A percentile compares a stretch with the other conserved stretches of the same genome.
phyloP scores from a whole-genome alignment of 805 yeast species.

The Wickerhamomyces chaumierensis region DNA sequence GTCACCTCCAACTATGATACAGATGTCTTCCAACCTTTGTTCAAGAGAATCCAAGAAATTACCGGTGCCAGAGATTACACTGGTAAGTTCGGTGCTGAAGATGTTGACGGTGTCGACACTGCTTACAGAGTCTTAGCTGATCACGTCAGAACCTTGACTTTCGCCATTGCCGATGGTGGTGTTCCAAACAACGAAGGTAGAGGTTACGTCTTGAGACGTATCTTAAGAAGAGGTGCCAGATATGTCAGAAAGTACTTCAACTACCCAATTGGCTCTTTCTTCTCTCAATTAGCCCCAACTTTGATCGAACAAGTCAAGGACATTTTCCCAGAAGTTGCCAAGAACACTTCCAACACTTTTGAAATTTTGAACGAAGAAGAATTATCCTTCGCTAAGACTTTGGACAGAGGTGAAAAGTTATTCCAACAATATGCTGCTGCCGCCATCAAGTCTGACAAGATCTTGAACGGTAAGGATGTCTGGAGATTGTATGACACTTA shows the following conservation, averaged over 20 bases:
- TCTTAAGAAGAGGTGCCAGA: conserved; percentile 95
- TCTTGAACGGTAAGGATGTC: conserved; percentile 85
- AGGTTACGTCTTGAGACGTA: conserved; percentile 95
- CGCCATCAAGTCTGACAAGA: conserved; percentile 65
- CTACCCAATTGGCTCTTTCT: conserved; percentile 90
- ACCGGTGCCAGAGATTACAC: conserved; percentile 87
- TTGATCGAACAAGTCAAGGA: conserved; percentile 79
- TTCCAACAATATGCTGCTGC: conserved; percentile 86
- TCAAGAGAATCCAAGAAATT: conserved; percentile 76
- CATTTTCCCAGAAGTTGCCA: conserved; percentile 84
- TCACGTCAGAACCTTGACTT: conserved; percentile 93
- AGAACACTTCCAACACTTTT: conserved; percentile 60
- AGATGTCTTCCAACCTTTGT: conserved; percentile 88
- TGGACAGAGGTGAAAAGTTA: conserved; percentile 95
- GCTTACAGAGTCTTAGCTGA: conserved; percentile 98
- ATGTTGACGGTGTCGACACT: conserved; percentile 89
- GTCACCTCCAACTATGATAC: conserved; percentile 93
- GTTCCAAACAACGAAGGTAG: conserved; percentile 99
- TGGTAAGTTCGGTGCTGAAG: conserved; percentile 91
- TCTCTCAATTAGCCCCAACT: conserved; percentile 86
- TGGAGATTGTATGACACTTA: conserved; percentile 98
- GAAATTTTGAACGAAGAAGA: conserved; percentile 96
- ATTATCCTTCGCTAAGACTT: conserved; percentile 84
- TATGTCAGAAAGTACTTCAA: conserved; percentile 93
- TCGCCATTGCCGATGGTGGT: conserved; percentile 97